Percentiles rank a stretch among this genome's conserved stretches.
phyloP scores from a whole-genome alignment of 345 rosid genomes.

The Syzygium grande region DNA sequence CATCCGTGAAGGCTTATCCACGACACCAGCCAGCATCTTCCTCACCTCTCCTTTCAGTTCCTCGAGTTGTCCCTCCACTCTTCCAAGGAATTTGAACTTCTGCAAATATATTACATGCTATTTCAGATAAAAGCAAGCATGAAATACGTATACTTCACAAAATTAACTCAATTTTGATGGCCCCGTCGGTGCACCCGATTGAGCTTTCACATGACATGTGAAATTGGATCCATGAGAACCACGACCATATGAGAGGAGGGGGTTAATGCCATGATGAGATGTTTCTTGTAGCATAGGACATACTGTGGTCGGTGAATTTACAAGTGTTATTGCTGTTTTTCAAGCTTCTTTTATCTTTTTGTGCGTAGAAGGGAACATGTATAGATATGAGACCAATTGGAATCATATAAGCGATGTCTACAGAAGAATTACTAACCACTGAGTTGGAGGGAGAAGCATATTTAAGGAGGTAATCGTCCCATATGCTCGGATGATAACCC shows the following conservation, averaged over 20 bases:
- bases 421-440: neutral
- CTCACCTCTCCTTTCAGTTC: constrained; percentile 10
- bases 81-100: neutral
- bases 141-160: neutral
- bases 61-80: constrained; percentile 1
- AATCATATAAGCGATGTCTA: neutral
- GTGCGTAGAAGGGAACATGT: neutral
- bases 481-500: constrained; percentile 6
- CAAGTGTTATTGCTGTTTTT: neutral
- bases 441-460: neutral
- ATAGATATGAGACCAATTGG: neutral
- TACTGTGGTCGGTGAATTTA: neutral
- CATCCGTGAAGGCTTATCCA: neutral
- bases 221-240: neutral
- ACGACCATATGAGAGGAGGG: neutral
- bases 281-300: neutral
- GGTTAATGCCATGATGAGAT: neutral
- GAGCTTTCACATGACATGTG: neutral
- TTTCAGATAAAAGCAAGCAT: neutral
- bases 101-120: neutral
- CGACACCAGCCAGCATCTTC: neutral
- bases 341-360: neutral
- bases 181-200: neutral
- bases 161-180: neutral
- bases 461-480: constrained; percentile 13